Evolutionary conservation across 768 basidiomycete species (phyloP).

Genomic region (Pleurotus salmoneostramineus): DNA sequence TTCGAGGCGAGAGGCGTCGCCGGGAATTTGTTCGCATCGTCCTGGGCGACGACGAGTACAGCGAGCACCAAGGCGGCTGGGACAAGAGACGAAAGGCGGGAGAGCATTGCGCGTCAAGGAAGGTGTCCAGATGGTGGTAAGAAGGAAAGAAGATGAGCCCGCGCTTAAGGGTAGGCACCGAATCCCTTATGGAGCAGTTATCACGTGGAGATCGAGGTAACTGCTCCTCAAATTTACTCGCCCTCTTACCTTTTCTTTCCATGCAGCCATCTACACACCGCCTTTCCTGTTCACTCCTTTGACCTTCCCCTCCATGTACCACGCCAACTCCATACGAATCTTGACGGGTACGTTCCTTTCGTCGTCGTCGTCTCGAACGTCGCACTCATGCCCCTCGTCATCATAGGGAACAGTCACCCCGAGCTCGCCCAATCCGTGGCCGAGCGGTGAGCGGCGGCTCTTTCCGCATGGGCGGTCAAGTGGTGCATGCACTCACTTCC

Average conservation of each 20-base stretch:
- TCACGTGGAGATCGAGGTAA: not conserved
- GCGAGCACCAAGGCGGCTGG: not conserved
- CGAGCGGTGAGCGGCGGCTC: conserved; percentile 83
- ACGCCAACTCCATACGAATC: conserved; percentile 77
- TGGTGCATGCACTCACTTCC: conserved; percentile 41
- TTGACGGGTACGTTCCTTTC: conserved; percentile 54
- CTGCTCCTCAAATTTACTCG: not conserved
- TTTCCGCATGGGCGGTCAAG: conserved; percentile 34
- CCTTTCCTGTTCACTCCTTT: conserved; percentile 11
- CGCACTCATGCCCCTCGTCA: conserved; percentile 12
- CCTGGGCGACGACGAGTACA: not conserved
- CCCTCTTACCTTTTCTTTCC: not conserved
- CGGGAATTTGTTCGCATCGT: not conserved
- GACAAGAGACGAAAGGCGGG: not conserved
- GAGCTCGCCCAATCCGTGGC: conserved; percentile 94
- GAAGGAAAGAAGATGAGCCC: no score
- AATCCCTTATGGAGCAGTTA: not conserved
- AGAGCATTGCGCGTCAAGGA: no score
- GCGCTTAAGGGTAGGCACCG: no score
- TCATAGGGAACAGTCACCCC: conserved; percentile 94
- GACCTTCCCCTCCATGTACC: conserved; percentile 50
- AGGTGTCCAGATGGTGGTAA: no score
- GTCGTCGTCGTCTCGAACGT: not conserved
- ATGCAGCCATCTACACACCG: conserved; percentile 4
- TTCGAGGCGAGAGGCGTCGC: conserved; percentile 2